Evolutionary conservation across 306 rosid species (phyloP).

Genomic region (Glycyrrhiza uralensis): DNA sequence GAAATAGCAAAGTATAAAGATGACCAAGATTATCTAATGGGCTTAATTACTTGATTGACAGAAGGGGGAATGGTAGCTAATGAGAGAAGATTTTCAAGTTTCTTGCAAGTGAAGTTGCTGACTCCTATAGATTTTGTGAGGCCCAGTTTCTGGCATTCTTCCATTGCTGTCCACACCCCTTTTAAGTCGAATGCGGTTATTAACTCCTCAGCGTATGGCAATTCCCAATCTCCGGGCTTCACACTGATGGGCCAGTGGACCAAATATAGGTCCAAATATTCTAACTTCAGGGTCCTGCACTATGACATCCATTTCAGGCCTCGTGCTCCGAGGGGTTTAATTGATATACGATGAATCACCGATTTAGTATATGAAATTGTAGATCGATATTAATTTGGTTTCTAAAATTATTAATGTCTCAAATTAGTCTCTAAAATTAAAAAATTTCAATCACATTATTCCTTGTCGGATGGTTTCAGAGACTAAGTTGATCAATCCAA

Average conservation of each 20-base stretch:
- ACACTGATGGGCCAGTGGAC: slow-evolving; percentile 44
- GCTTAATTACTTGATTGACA: slow-evolving; percentile 43
- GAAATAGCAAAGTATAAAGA: not conserved
- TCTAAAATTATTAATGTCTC: too few species aligned
- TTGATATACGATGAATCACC: too few species aligned
- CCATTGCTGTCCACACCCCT: slow-evolving; percentile 46
- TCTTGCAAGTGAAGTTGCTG: slow-evolving; percentile 40
- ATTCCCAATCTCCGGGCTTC: slow-evolving; percentile 23
- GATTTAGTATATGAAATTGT: too few species aligned
- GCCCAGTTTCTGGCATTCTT: slow-evolving; percentile 36
- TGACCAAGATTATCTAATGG: not conserved
- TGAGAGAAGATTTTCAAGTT: slow-evolving; percentile 34
- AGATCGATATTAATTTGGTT: too few species aligned
- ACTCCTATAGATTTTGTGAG: slow-evolving; percentile 44
- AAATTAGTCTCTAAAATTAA: too few species aligned
- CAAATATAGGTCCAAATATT: slow-evolving; percentile 42
- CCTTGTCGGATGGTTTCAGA: too few species aligned
- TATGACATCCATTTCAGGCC: not conserved
- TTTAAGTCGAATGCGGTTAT: slow-evolving; percentile 29
- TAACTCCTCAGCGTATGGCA: slow-evolving; percentile 13
- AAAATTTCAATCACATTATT: too few species aligned
- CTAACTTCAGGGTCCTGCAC: slow-evolving; percentile 33
- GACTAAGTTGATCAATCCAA: too few species aligned
- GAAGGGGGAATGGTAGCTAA: slow-evolving; percentile 30
- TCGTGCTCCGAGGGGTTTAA: not conserved